Percentiles rank a stretch among this genome's conserved stretches.
Conservation (phyloP, 2,329 filamentous ascomycete genomes). For the Claviceps sp. region DNA sequence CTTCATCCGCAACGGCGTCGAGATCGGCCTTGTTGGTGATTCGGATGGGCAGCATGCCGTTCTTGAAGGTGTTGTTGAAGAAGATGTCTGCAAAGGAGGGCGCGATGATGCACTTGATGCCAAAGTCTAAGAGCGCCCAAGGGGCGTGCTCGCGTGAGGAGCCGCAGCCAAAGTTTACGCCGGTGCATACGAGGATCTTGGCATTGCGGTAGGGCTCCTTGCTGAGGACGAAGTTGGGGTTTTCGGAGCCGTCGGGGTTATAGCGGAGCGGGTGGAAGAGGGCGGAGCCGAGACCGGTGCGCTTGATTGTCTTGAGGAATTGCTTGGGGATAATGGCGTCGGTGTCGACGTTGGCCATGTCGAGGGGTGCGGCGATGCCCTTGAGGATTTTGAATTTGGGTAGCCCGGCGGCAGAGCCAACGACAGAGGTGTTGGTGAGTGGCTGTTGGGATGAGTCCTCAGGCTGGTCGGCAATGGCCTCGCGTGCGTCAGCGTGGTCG, state of each 20-base stretch:
- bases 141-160: conserved; percentile 89
- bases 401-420: conserved; percentile 45
- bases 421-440: conserved; percentile 47
- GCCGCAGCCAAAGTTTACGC: conserved; percentile 91
- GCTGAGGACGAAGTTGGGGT: conserved; percentile 79
- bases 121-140: conserved; percentile 93
- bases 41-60: conserved; percentile 86
- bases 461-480: conserved; percentile 42
- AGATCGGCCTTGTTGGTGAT: conserved; percentile 56
- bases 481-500: conserved; percentile 37
- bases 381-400: conserved; percentile 74
- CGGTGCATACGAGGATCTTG: conserved; percentile 86
- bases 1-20: conserved; percentile 60
- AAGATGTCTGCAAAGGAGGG: conserved; percentile 69
- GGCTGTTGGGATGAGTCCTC: conserved; percentile 43
- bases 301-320: conserved; percentile 98
- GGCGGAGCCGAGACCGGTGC: conserved; percentile 77
- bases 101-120: conserved; percentile 86
- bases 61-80: conserved; percentile 99
- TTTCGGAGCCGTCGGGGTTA: conserved; percentile 58
- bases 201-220: conserved; percentile 68
- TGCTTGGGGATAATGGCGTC: conserved; percentile 99
- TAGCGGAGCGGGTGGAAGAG: conserved; percentile 80
- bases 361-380: conserved; percentile 77
- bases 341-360: conserved; percentile 89